Evolutionary conservation across 1,284 basidiomycete species (phyloP), one percentile per base, ranked within the genome.

Genomic region (Leccinum variabile): DNA sequence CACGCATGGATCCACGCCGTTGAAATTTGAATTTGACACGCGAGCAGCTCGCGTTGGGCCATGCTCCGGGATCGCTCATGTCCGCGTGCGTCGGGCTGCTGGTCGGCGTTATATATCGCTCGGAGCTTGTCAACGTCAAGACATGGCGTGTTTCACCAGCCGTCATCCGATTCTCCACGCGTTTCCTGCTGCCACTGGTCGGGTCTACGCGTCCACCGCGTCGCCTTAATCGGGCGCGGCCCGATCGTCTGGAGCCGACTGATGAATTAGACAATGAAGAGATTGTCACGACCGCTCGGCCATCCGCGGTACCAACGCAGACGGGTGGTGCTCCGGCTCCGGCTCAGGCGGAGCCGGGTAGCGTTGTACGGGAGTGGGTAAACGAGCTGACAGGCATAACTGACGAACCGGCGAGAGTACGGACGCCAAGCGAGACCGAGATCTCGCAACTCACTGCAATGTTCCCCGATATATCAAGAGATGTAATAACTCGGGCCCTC

Each of bases 331-430:
- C 59, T 5, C 39, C 61, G 6, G 13, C 62, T 30, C 72, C 65
- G 49, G 64, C 54, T 32, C 65, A 64, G 44, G 66, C 66, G 25
- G 72, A 68, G 56, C 65, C 73, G 9, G 68, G 76, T 22, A 72
- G 73, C 56, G 88, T 90, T 33, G 80, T 95, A 75, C 85, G 90
- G 55, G 89, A 92, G 70, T 94, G 91, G 90, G 89, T 94, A 41
- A 83, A 89, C 64, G 90, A 90, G 69, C 75, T 94, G 66, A 90
- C 90, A 2, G 91, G 90, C 4, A 78, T 88, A 66, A 73, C 82
- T 53, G 81, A 83, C 56, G 74, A 82, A 70, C 74, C 77, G 32
- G 77, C 81, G 55, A 82, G 88, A 32, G 80, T 91, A 59, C 83
- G 90, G 55, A 86, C 87, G 14, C 90, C 92, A 2, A 82, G 82